Evolutionary conservation across 805 yeast genomes (phyloP).

Genomic region (Hanseniaspora lachancei): DNA sequence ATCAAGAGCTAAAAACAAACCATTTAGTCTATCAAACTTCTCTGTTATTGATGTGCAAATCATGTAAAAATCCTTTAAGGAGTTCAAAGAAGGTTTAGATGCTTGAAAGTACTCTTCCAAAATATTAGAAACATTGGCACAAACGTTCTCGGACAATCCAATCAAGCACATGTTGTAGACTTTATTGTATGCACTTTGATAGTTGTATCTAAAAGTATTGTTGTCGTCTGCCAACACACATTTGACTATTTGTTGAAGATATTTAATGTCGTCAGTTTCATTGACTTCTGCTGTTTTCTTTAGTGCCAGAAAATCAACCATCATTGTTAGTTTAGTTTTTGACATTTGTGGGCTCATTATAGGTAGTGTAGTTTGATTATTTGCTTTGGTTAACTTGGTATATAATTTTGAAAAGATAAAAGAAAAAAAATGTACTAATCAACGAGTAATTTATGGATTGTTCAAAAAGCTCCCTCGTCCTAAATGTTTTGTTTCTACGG

Average conservation of each 20-base stretch:
- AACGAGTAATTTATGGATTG: not conserved
- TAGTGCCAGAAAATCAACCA: not conserved
- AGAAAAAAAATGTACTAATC: not conserved
- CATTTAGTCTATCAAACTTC: not conserved
- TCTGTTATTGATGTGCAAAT: not conserved
- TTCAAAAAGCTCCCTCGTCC: too few relatives aligned
- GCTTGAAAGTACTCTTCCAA: not conserved
- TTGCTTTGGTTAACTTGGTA: not conserved
- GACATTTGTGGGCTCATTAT: not conserved
- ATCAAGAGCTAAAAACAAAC: not conserved
- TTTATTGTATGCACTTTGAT: constrained; percentile 3
- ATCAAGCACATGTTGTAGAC: constrained; percentile 6
- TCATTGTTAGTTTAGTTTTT: not conserved
- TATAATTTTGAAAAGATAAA: not conserved
- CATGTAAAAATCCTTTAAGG: not conserved
- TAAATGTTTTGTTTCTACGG: too few relatives aligned
- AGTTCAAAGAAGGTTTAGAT: not conserved
- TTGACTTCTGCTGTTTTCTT: not conserved
- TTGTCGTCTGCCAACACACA: not conserved
- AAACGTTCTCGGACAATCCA: not conserved
- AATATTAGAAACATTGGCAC: not conserved
- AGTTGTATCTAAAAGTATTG: not conserved
- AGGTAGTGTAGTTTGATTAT: not conserved
- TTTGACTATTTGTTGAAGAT: not conserved
- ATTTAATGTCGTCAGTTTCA: not conserved